Base-by-base conservation (phyloP, 2,329 filamentous ascomycete genomes). In the Alternaria tenuissima region DNA sequence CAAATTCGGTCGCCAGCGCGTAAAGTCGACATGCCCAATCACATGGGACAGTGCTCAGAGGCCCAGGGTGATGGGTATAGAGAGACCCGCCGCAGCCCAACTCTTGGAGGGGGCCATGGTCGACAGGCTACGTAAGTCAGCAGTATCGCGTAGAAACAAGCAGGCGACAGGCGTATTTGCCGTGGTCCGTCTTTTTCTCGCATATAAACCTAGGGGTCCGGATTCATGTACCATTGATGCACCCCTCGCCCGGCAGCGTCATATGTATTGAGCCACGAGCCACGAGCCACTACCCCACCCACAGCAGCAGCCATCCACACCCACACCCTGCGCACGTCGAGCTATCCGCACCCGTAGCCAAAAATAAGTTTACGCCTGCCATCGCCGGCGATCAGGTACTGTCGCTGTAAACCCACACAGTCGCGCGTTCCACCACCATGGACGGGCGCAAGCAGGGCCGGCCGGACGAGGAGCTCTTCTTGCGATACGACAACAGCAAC, bases 381-480 rank as follows among this genome's bases (percentile, higher is more conserved):
- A 63, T 67, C 65, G 66, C 69, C 56, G 69, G 57, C 66, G 63
- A 70, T 67, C 57, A 63, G 57, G 62, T 54, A 48, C 65, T 22
- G 52, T 49, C 57, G 52, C 49, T 51, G 53, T 24, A 53, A 52
- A 59, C 22, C 46, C 42, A 51, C 57, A 55, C 44, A 48, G 52
- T 24, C 58, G 39, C 41, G 52, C 46, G 28, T 44, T 8, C 38
- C n/a, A 20, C 38, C 32, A 58, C 60, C 57, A 79, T 79, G 78
- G 84, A 85, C 76, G 78, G 76, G 76, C 73, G 80, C 73, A 83
- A 80, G 70, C 88, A 89, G 74, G 89, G 90, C 71, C 83, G 89
- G 68, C 87, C 90, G 26, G 90, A 93, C 30, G 90, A 93, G 79
- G 92, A 94, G 84, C 90, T 96, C 82, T 94, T 96, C 81, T 86